Conservation (phyloP, 2,329 filamentous ascomycete genomes). For the Clarireedia hainanense region DNA sequence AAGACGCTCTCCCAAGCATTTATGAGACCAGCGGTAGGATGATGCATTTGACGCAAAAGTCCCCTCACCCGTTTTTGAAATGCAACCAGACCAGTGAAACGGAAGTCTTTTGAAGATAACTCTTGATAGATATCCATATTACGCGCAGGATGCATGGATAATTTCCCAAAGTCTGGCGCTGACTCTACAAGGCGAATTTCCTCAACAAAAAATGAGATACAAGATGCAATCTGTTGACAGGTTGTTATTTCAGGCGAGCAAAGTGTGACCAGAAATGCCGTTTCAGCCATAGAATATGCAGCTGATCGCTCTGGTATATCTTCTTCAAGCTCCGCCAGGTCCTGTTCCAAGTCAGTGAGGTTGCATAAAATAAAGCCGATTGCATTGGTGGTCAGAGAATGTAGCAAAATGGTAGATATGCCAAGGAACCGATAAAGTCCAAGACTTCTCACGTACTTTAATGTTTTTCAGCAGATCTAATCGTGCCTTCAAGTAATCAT, state of each 20-base stretch:
- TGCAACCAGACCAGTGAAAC: constrained; percentile 60
- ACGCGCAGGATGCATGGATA: constrained; percentile 45
- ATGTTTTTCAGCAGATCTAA: constrained; percentile 40
- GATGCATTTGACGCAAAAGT: constrained; percentile 51
- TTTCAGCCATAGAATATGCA: constrained; percentile 51
- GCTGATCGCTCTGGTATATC: constrained; percentile 47
- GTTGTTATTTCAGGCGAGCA: constrained; percentile 59
- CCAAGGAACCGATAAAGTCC: neutral
- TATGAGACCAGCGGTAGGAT: constrained; percentile 58
- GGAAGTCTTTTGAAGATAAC: constrained; percentile 54
- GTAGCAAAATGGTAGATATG: neutral
- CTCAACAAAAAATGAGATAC: constrained; percentile 54
- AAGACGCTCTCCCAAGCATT: constrained; percentile 61
- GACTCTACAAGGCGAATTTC: constrained; percentile 49
- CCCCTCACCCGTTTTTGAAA: constrained; percentile 60
- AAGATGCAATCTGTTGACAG: constrained; percentile 56
- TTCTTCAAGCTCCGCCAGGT: constrained; percentile 44
- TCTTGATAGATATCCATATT: constrained; percentile 55
- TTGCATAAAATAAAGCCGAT: too few species aligned
- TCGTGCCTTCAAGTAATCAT: constrained; percentile 49
- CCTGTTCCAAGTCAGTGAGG: constrained; percentile 31
- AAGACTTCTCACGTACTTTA: constrained; percentile 18
- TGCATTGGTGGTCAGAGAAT: constrained; percentile 6
- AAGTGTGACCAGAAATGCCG: constrained; percentile 52
- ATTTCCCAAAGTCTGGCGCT: constrained; percentile 41